Percentiles rank a stretch among this genome's conserved stretches.
These are phyloP conservation scores for Boletus tylopilopsis DNA, from an alignment of 768 basidiomycete species.

Conservation along the genomic window DNA sequence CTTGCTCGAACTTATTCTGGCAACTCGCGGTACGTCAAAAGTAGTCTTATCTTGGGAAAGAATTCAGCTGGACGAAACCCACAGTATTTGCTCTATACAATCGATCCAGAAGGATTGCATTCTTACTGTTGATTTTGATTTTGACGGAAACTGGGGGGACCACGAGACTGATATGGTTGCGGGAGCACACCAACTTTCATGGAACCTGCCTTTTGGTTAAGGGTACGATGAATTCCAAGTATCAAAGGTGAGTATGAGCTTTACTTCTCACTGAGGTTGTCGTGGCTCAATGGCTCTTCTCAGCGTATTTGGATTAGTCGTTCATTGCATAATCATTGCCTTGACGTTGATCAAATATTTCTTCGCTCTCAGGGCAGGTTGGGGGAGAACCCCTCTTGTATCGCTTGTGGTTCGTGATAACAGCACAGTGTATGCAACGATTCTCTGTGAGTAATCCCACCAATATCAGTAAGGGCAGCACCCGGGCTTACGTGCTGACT, in stretches of 20 bases:
- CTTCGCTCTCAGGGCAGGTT: slow-evolving; percentile 10
- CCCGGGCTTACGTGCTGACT: not conserved
- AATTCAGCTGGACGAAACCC: not conserved
- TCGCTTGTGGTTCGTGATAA: slow-evolving; percentile 19
- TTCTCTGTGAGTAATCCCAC: slow-evolving; percentile 7
- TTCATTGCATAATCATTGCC: slow-evolving; percentile 14
- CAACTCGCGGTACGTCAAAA: slow-evolving; percentile 10
- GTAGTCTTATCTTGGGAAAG: not conserved
- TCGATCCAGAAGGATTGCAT: slow-evolving; percentile 9
- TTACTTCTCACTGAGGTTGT: not conserved
- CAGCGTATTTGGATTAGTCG: slow-evolving; percentile 13
- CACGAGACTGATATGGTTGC: slow-evolving; percentile 1
- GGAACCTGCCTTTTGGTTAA: slow-evolving; percentile 10
- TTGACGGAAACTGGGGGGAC: not conserved
- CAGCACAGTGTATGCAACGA: slow-evolving; percentile 8
- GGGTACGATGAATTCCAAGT: not conserved
- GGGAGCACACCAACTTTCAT: not conserved
- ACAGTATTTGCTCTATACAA: slow-evolving; percentile 22
- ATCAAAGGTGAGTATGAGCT: slow-evolving; percentile 11
- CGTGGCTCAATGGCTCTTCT: not conserved
- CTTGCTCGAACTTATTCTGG: slow-evolving; percentile 17
- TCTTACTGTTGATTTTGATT: slow-evolving; percentile 6
- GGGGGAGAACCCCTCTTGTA: slow-evolving; percentile 18
- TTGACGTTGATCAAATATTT: slow-evolving; percentile 21
- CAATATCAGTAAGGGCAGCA: too few species aligned